Conservation (phyloP, 2,329 filamentous ascomycete genomes). For the Pseudogymnoascus sp. region DNA sequence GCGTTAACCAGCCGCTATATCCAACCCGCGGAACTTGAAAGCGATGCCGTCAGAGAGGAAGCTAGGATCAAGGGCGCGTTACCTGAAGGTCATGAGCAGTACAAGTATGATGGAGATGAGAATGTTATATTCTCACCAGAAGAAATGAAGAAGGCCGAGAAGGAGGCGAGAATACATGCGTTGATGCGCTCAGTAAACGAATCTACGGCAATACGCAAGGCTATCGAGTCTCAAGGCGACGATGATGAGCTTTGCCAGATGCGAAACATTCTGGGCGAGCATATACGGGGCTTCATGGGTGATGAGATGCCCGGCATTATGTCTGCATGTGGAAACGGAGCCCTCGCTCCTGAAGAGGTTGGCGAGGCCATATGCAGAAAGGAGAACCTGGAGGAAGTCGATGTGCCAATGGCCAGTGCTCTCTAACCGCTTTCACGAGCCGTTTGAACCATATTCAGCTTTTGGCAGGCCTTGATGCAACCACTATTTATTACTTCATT, state of each 20-base stretch:
- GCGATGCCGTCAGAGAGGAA: conserved; percentile 24
- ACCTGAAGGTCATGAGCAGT: conserved; percentile 28
- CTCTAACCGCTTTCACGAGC: no score
- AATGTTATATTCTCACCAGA: conserved; percentile 17
- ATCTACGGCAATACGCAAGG: background rate
- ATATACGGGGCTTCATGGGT: background rate
- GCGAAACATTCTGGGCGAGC: background rate
- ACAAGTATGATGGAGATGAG: conserved; percentile 29
- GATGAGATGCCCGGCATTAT: background rate
- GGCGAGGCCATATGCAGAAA: background rate
- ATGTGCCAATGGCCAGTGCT: background rate
- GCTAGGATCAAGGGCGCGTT: conserved; percentile 31
- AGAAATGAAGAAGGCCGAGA: background rate
- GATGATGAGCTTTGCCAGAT: background rate
- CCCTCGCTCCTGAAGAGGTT: background rate
- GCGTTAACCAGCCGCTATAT: conserved; percentile 52
- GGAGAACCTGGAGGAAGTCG: background rate
- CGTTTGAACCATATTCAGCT: no score
- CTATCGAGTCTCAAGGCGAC: background rate
- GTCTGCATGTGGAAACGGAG: background rate
- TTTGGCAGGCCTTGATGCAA: background rate
- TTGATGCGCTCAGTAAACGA: background rate
- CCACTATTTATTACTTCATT: background rate
- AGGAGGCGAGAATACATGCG: background rate
- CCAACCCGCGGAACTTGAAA: conserved; percentile 35